Evolutionary conservation across 2,329 filamentous ascomycete genomes (phyloP).

Genomic region (Trichothecium sympodiale): DNA sequence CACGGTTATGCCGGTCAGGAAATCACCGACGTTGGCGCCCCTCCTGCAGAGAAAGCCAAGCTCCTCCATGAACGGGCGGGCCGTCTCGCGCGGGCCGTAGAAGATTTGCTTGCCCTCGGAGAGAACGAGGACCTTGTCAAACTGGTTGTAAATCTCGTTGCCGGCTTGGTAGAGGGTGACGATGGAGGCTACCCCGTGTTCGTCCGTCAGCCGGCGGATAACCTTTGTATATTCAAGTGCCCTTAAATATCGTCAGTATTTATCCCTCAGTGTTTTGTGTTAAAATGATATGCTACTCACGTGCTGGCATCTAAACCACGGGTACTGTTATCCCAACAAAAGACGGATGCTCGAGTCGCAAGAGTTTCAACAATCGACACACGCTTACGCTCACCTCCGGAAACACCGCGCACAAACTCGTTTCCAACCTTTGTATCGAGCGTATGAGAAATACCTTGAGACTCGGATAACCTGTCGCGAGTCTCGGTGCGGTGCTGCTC

Average conservation of each 20-base stretch:
- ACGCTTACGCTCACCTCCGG: conserved; percentile 57
- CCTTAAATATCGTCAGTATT: no score
- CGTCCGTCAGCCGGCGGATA: conserved; percentile 53
- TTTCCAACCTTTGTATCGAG: conserved; percentile 57
- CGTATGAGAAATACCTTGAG: conserved; percentile 45
- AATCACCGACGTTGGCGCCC: conserved; percentile 55
- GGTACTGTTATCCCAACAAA: conserved; percentile 59
- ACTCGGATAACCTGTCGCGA: conserved; percentile 40
- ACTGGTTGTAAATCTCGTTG: conserved; percentile 57
- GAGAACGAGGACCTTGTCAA: conserved; percentile 60
- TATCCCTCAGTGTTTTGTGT: no score
- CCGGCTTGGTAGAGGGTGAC: conserved; percentile 61
- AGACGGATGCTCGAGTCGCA: conserved; percentile 45
- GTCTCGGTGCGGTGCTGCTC: conserved; percentile 35
- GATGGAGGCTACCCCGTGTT: conserved; percentile 46
- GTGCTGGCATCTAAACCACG: conserved; percentile 55
- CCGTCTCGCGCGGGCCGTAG: conserved; percentile 49
- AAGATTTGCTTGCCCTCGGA: conserved; percentile 56
- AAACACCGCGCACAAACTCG: conserved; percentile 54
- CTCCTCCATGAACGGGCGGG: conserved; percentile 52
- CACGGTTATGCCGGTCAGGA: conserved; percentile 53
- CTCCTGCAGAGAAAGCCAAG: conserved; percentile 52
- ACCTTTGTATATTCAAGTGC: conserved; percentile 50
- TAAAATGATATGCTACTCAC: conserved; percentile 21
- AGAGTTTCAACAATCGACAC: conserved; percentile 58